phyloP scores from a whole-genome alignment of 2,329 filamentous ascomycete species.

The Penicillium sp. region DNA sequence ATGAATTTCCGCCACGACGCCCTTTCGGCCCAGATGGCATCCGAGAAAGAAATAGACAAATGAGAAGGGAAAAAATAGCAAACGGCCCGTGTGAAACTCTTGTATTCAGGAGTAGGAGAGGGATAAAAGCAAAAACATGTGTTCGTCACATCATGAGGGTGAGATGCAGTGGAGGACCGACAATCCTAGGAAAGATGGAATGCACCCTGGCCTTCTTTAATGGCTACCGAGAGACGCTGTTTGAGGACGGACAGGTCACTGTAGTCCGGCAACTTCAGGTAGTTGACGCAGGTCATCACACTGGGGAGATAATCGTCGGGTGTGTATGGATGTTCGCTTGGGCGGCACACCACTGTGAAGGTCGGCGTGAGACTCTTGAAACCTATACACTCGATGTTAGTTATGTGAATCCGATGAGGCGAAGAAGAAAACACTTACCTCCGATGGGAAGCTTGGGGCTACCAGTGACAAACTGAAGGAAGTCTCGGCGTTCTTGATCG shows the following conservation, averaged over 20 bases:
- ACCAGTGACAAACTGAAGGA: constrained; percentile 95
- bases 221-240: constrained; percentile 75
- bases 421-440: constrained; percentile 56
- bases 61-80: background rate
- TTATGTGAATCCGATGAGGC: background rate
- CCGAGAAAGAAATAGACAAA: constrained; percentile 7
- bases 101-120: background rate
- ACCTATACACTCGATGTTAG: constrained; percentile 51
- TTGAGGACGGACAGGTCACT: constrained; percentile 71
- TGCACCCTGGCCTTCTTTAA: constrained; percentile 92
- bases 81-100: constrained; percentile 20
- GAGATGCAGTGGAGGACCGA: background rate
- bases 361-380: constrained; percentile 97
- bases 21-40: constrained; percentile 20
- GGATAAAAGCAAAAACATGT: constrained; percentile 16
- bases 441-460: constrained; percentile 98
- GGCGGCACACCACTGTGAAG: constrained; percentile 98
- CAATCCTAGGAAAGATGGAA: constrained; percentile 79
- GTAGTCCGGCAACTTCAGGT: constrained; percentile 96
- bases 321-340: constrained; percentile 87
- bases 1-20: constrained; percentile 20
- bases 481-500: constrained; percentile 74
- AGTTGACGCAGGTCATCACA: constrained; percentile 99
- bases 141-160: constrained; percentile 22
- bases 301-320: constrained; percentile 98